phyloP scores from a whole-genome alignment of 768 basidiomycete species.

The Austroboletus eburneus region DNA sequence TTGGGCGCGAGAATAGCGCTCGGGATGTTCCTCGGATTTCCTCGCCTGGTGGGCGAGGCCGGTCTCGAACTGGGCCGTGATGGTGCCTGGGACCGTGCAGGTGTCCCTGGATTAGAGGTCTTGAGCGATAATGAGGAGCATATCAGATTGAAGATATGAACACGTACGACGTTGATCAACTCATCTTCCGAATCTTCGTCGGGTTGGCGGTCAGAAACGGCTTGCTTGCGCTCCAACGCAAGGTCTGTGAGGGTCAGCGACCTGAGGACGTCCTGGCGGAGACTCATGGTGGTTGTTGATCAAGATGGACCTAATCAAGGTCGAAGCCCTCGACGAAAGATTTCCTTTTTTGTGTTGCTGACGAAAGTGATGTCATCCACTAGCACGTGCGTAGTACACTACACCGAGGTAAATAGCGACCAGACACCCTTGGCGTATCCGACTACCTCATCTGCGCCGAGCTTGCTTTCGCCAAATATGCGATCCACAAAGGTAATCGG shows the following conservation, averaged over 20 bases:
- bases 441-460: slow-evolving; percentile 85
- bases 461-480: slow-evolving; percentile 90
- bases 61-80: slow-evolving; percentile 45
- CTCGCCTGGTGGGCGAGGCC: slow-evolving; percentile 33
- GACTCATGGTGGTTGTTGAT: slow-evolving; percentile 47
- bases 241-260: slow-evolving; percentile 41
- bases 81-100: slow-evolving; percentile 56
- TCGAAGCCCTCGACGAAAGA: neutral
- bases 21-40: slow-evolving; percentile 19
- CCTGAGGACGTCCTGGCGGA: slow-evolving; percentile 67
- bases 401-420: slow-evolving; percentile 71
- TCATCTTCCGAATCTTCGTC: slow-evolving; percentile 63
- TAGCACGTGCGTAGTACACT: slow-evolving; percentile 14
- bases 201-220: slow-evolving; percentile 3
- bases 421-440: slow-evolving; percentile 85
- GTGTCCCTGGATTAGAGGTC: slow-evolving; percentile 68
- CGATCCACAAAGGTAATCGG: slow-evolving; percentile 95
- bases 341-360: slow-evolving; percentile 12
- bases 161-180: slow-evolving; percentile 65
- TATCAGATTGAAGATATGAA: slow-evolving; percentile 2
- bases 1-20: slow-evolving; percentile 25
- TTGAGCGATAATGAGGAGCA: slow-evolving; percentile 25
- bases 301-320: neutral
- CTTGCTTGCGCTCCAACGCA: slow-evolving; percentile 27
- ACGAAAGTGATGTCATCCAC: slow-evolving; percentile 23